Evolutionary conservation across 2,329 filamentous ascomycete species (phyloP), one percentile per base, ranked within the genome.

Genomic region (Fusarium sp.): DNA sequence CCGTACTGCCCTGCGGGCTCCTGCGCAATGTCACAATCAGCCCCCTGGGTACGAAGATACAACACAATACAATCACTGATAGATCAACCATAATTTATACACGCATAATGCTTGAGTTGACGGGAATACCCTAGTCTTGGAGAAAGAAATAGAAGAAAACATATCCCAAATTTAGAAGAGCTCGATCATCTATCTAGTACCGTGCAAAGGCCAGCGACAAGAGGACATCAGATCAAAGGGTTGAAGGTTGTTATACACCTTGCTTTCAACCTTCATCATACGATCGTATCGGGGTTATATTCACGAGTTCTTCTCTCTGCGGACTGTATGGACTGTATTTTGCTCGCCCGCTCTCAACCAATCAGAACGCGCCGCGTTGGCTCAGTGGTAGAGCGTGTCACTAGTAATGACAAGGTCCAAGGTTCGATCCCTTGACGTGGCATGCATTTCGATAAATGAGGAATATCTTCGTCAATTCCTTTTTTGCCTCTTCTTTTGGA

Each of bases 11-110:
- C 87, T 93, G 22, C 88, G 87, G 59, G 88, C 89, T 2, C 87
- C 89, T 6, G 85, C 88, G 9, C 84, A 86, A 52, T 82, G 85
- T 32, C 83, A 83, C 11, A 83, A 80, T 43, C 83, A 83, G 44
- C 84, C 93, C 12, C 91, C 91, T 0, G 88, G 91, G 73, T 94
- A 94, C 75, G 80, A 85, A 53, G 86, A 89, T 2, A 89, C 87
- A 24, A 44, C 58, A 3, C 14, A 46, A n/a, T 46, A n/a, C 1
- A 34, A 38, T 1, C 18, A 10, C 11, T 66, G 20, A 61, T 9
- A 25, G 15, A 6, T 10, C 8, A 18, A 5, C 7, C 8, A 10
- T 24, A 25, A 11, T 16, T n/a, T 38, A 7, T 38, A 6, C 10
- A 7, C 18, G 2, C 34, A 38, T n/a, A 7, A 12, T 38, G 10